Conservation (phyloP, 495 filamentous ascomycete species). For the Cercophora samala region DNA sequence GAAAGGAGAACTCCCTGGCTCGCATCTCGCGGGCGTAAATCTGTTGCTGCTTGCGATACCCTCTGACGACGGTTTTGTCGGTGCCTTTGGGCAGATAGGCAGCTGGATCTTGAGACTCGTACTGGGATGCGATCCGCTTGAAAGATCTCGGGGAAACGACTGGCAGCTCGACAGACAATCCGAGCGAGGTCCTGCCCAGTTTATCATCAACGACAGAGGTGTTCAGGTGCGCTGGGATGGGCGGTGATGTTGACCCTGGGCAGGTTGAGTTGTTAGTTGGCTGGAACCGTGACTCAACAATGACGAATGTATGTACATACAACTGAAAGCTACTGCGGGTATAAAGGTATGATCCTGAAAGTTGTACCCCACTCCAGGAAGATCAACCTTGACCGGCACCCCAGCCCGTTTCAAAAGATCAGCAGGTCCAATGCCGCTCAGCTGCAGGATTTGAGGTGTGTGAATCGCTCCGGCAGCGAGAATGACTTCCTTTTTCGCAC, state of each 20-base stretch:
- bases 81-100: constrained; percentile 39
- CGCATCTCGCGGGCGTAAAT: constrained; percentile 29
- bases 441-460: constrained; percentile 51
- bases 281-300: background rate
- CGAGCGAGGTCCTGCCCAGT: constrained; percentile 48
- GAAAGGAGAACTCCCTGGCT: constrained; percentile 7
- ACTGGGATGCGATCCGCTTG: constrained; percentile 20
- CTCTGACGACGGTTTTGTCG: constrained; percentile 29
- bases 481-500: constrained; percentile 48
- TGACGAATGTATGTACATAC: constrained; percentile 15
- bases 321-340: constrained; percentile 22
- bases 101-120: constrained; percentile 22
- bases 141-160: constrained; percentile 23
- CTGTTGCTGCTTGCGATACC: constrained; percentile 27
- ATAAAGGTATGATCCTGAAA: constrained; percentile 52
- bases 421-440: constrained; percentile 48
- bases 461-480: constrained; percentile 50
- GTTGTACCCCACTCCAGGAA: constrained; percentile 54
- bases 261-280: background rate
- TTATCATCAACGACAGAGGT: constrained; percentile 27
- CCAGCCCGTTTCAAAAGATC: constrained; percentile 38
- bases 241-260: background rate
- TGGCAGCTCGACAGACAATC: constrained; percentile 26
- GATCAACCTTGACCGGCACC: constrained; percentile 42
- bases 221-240: background rate